Base-by-base conservation (phyloP, 225 moss, liverwort and hornwort genomes). In the Marchantia polymorpha region DNA sequence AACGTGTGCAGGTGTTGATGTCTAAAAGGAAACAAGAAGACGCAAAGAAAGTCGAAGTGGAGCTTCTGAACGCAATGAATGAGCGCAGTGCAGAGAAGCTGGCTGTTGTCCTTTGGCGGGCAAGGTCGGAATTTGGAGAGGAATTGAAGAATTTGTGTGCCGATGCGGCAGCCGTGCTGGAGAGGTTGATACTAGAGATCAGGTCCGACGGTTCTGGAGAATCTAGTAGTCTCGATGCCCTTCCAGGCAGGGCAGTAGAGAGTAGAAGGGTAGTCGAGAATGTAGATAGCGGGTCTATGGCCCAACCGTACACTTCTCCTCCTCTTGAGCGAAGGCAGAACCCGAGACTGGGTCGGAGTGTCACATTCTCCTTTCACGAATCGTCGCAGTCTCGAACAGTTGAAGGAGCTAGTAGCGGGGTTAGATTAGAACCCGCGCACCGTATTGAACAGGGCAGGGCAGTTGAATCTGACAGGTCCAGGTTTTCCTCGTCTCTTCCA, bases 1-100 rank as follows among this genome's bases (percentile, higher is more conserved):
- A 82, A 77, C 82, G 82, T 64, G 82, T 77, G 10, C 77, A 72
- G 30, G 70, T 77, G 51, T 46, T 82, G 77, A 70, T 82, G 69
- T 50, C 58, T 4, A 82, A 82, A 25, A 82, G 72, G 63, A 82
- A 82, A 70, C 77, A 69, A 29, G 82, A 82, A 22, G 82, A 77
- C 52, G 77, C 69, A 31, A 78, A 58, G 77, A 82, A 77, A 74
- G 58, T 60, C 17, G 77, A 77, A 56, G 17, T 52, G 61, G 70
- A 82, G 77, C 82, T 77, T 60, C 77, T 60, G 15, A 72, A 72
- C 77, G 77, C 72, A 27, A 82, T 78, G 60, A 70, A 56, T 12
- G 77, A 60, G 49, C 48, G 30, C 8, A 73, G 46, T 64, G 26
- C 69, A 15, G 82, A 82, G 26, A 72, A 50, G 19, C 49, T 82